Conservation (phyloP, 2,329 filamentous ascomycete genomes). For the Alternaria angustiovoidea region DNA sequence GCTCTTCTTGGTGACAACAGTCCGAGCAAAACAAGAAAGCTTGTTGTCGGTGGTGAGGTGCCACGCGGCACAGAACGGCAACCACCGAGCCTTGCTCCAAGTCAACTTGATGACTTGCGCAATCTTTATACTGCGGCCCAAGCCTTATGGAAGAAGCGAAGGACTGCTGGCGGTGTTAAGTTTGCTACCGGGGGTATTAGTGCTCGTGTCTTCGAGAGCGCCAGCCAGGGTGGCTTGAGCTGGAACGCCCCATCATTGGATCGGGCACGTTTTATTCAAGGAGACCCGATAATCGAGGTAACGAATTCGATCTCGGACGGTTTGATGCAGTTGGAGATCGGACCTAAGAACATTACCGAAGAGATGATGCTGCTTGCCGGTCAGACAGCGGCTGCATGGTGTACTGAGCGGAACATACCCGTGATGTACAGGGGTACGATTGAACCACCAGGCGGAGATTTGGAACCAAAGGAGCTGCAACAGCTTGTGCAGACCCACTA, state of each 20-base stretch:
- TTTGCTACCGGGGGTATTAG: conserved; percentile 39
- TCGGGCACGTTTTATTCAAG: conserved; percentile 49
- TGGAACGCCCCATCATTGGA: conserved; percentile 53
- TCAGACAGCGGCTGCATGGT: conserved; percentile 61
- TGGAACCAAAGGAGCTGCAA: conserved; percentile 32
- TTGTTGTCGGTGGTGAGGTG: conserved; percentile 40
- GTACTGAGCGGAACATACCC: conserved; percentile 60
- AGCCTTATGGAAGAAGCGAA: conserved; percentile 43
- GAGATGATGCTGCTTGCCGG: conserved; percentile 65
- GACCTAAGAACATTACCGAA: conserved; percentile 42
- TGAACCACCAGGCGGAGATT: conserved; percentile 22
- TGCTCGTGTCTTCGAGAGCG: conserved; percentile 49
- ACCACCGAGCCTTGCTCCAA: conserved; percentile 25
- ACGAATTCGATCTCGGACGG: conserved; percentile 14
- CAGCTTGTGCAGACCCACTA: conserved; percentile 50
- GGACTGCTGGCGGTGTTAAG: conserved; percentile 50
- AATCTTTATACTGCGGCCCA: conserved; percentile 48
- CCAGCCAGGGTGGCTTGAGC: conserved; percentile 41
- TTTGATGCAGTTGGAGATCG: conserved; percentile 23
- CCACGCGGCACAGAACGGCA: conserved; percentile 4
- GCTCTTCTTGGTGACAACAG: conserved; percentile 48
- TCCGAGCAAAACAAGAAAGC: conserved; percentile 19
- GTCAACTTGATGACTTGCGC: conserved; percentile 45
- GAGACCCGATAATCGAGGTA: conserved; percentile 56
- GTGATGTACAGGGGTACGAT: conserved; percentile 58